phyloP scores from a whole-genome alignment of 2,329 filamentous ascomycete genomes.

The Phaeosphaeriaceae sp. region DNA sequence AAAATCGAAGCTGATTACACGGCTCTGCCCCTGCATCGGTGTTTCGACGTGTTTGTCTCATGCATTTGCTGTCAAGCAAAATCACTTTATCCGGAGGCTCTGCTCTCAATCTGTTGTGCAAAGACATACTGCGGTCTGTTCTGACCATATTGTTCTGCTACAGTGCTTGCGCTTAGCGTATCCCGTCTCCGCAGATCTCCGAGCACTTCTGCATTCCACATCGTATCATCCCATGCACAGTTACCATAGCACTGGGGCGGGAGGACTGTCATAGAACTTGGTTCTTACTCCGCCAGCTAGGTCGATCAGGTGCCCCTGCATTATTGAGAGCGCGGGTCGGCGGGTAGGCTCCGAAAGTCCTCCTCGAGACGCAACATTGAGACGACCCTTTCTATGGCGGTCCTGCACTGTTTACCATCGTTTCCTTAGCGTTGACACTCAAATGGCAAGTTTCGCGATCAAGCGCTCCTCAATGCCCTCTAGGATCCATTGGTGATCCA shows the following conservation, averaged over 20 bases:
- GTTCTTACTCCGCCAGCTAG: constrained; percentile 29
- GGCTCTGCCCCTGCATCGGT: constrained; percentile 32
- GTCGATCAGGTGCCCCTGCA: constrained; percentile 24
- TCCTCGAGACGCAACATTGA: constrained; percentile 9
- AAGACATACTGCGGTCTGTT: constrained; percentile 18
- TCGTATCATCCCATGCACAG: constrained; percentile 25
- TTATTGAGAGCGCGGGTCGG: constrained; percentile 27
- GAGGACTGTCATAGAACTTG: constrained; percentile 36
- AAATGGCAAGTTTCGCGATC: constrained; percentile 57
- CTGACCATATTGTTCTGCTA: constrained; percentile 12
- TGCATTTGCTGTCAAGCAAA: constrained; percentile 9
- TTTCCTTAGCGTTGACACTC: constrained; percentile 10
- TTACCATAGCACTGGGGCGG: constrained; percentile 30
- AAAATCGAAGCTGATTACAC: constrained; percentile 16
- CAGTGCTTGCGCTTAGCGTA: not conserved
- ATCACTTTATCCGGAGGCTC: constrained; percentile 31
- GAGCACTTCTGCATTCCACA: constrained; percentile 14
- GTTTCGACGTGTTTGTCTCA: constrained; percentile 15
- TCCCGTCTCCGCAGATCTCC: constrained; percentile 22
- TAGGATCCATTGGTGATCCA: constrained; percentile 91
- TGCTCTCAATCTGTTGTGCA: constrained; percentile 14
- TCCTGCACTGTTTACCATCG: constrained; percentile 11
- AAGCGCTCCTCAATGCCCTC: constrained; percentile 88
- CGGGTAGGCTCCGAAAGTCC: constrained; percentile 24
- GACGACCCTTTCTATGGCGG: constrained; percentile 11